Base-by-base conservation (phyloP, 164 flowering plant species). In the Santalum album region DNA sequence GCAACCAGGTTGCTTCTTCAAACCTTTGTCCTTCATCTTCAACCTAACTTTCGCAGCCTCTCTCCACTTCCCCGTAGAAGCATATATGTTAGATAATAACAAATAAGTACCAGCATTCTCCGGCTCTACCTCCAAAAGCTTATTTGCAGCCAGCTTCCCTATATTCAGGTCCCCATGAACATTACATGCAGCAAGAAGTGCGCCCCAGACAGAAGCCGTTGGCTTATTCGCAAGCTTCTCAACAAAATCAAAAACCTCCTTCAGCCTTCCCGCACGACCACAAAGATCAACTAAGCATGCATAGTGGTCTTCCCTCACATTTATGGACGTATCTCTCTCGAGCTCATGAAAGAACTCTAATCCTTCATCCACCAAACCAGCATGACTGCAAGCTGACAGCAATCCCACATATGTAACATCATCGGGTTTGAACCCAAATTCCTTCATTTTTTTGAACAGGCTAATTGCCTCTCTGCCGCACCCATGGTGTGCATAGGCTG, bases 1-100 rank as follows among this genome's bases (percentile, higher is more conserved):
- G 25, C 50, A 46, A 4, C 50, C 50, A 46, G 50, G 50, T 19
- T 46, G 50, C 25, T 46, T 46, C 50, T 46, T 46, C 50, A 46
- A 23, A 19, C 50, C 23, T 19, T 46, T n/a, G 23, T 46, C 4
- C 50, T 23, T 46, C 50, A 46, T 46, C 10, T 1, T 46, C 50
- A 46, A 20, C 50, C 50, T 46, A 21, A 46, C 23, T n/a, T 46
- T 46, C 9, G 50, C 25, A 46, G 50, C 50, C 23, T 19, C 50
- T 46, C 16, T 46, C 50, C 50, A 46, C 21, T 19, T 46, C 50
- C 50, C 50, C 6, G 25, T n/a, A 46, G 12, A 10, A 10, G 50
- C 50, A 46, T 20, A 46, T 19, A 46, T 46, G 50, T 46, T 46
- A 7, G 50, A 46, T 22, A 46, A 10, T 15, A 19, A 19, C 23